A percentile compares a stretch with the other conserved stretches of the same genome.
Evolutionary conservation across 1,284 basidiomycete genomes (phyloP).

Genomic region (Apiotrichum siamense): DNA sequence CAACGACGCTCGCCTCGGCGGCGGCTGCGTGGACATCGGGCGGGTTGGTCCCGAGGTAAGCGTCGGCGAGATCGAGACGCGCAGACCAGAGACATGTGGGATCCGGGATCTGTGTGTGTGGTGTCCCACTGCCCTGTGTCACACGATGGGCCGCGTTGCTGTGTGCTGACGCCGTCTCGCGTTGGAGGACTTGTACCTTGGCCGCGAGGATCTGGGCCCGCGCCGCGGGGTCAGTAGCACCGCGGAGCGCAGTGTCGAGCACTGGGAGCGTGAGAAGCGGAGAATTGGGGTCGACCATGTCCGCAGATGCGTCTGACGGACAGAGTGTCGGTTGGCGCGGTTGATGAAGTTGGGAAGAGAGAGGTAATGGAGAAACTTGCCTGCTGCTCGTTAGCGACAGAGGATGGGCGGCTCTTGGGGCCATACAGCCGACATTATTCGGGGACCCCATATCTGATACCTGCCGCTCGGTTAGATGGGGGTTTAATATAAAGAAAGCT

Average conservation of each 20-base stretch:
- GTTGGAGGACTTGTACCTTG: slow-evolving; percentile 24
- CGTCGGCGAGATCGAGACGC: slow-evolving; percentile 24
- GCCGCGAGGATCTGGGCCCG: slow-evolving; percentile 32
- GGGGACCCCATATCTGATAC: no score
- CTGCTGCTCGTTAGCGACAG: no score
- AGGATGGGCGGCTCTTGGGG: no score
- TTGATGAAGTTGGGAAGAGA: neutral
- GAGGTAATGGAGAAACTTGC: no score
- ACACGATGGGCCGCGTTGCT: neutral
- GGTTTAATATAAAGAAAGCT: no score
- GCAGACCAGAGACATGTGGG: slow-evolving; percentile 14
- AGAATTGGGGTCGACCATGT: neutral
- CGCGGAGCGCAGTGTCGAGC: slow-evolving; percentile 10
- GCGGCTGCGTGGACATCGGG: slow-evolving; percentile 21
- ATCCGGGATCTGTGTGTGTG: no score
- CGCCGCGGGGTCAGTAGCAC: slow-evolving; percentile 2
- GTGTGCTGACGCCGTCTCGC: neutral
- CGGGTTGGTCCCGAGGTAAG: slow-evolving; percentile 12
- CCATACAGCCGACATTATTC: no score
- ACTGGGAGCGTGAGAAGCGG: slow-evolving; percentile 13
- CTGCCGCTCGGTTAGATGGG: no score
- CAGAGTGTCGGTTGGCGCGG: neutral
- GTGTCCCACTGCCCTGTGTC: neutral
- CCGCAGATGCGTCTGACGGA: no score
- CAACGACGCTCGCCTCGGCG: slow-evolving; percentile 21